These are phyloP conservation scores for Chimonanthus praecox DNA, from an alignment of 164 flowering plant genomes.

Conservation along the genomic window DNA sequence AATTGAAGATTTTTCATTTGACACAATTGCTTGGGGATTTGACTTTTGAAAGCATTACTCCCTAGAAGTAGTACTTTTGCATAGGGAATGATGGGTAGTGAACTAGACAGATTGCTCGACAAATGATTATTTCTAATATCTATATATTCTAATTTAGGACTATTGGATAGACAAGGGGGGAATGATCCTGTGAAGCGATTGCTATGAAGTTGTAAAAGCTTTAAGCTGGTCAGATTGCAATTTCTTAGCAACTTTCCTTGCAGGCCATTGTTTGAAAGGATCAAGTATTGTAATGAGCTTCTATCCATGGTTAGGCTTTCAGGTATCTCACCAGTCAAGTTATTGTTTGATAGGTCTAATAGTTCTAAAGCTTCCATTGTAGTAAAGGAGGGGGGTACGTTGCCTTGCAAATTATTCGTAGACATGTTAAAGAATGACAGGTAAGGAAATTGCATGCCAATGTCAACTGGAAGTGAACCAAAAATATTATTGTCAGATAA, in stretches of 20 bases:
- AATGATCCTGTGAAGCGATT: constrained; percentile 1
- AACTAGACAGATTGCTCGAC: not conserved
- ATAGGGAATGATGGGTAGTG: not conserved
- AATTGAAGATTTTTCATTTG: constrained; percentile 3
- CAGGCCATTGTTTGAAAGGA: constrained; percentile 4
- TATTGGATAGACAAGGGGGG: not conserved
- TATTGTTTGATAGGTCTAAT: constrained; percentile 4
- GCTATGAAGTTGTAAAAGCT: not conserved
- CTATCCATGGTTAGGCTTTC: not conserved
- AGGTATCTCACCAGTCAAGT: constrained; percentile 5
- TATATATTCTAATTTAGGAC: not conserved
- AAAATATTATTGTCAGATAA: constrained; percentile 8
- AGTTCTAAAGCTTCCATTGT: not conserved
- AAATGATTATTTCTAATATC: constrained; percentile 3
- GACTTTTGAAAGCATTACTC: constrained; percentile 6
- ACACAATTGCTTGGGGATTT: constrained; percentile 4
- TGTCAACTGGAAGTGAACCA: constrained; percentile 4
- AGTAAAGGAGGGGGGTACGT: constrained; percentile 2
- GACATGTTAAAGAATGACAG: not conserved
- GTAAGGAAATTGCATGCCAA: not conserved
- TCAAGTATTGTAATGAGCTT: not conserved
- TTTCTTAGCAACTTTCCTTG: not conserved
- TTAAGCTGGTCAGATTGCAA: constrained; percentile 2
- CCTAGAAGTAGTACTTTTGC: not conserved
- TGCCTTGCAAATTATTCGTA: not conserved